These are phyloP conservation scores for Solanum tacnaense DNA, from an alignment of 257 asterid genomes.

Conservation along the genomic window DNA sequence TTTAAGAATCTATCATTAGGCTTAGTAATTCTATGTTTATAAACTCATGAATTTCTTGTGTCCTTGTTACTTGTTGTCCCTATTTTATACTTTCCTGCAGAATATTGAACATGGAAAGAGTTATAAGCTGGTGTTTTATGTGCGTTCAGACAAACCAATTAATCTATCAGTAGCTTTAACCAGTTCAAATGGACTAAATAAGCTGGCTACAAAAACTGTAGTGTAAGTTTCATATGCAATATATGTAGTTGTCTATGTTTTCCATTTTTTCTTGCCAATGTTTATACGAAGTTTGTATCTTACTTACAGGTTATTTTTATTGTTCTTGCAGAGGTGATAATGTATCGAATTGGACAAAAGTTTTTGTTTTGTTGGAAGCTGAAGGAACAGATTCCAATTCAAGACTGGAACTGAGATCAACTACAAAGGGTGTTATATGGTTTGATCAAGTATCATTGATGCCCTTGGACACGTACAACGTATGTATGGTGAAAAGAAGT, in stretches of 20 bases:
- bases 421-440: slow-evolving; percentile 73
- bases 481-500: not conserved
- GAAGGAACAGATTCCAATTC: slow-evolving; percentile 52
- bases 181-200: slow-evolving; percentile 48
- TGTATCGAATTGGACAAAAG: slow-evolving; percentile 70
- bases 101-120: slow-evolving; percentile 76
- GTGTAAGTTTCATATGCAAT: slow-evolving; percentile 29
- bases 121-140: slow-evolving; percentile 62
- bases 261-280: not conserved
- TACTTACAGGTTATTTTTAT: not conserved
- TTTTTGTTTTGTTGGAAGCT: slow-evolving; percentile 52
- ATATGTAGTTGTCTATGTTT: not conserved
- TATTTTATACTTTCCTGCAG: slow-evolving; percentile 27
- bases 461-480: slow-evolving; percentile 91
- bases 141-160: slow-evolving; percentile 51
- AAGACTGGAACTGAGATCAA: slow-evolving; percentile 69
- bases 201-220: slow-evolving; percentile 46
- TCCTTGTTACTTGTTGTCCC: not conserved
- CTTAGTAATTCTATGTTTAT: not conserved
- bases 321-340: slow-evolving; percentile 41
- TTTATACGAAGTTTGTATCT: not conserved
- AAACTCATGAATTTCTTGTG: not conserved
- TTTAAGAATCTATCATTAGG: not conserved
- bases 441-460: slow-evolving; percentile 92
- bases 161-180: slow-evolving; percentile 51